Evolutionary conservation across 75 land plant species (phyloP).

Genomic region (Sequoiadendron giganteum): DNA sequence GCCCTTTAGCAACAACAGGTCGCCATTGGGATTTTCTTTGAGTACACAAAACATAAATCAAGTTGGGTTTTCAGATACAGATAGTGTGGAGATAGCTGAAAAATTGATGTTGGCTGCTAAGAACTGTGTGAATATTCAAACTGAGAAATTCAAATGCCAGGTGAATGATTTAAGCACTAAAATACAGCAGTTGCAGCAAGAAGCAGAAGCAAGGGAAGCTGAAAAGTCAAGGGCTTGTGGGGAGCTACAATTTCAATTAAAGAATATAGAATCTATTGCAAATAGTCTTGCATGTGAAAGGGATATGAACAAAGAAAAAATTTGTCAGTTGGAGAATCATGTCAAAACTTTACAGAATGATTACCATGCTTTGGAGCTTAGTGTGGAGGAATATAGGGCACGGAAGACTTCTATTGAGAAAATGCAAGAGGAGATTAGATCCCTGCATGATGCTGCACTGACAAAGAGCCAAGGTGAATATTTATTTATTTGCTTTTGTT

Average conservation of each 20-base stretch:
- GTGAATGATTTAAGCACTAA: conserved; percentile 42
- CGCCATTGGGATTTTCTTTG: neutral
- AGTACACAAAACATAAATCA: neutral
- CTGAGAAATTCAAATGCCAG: conserved; percentile 18
- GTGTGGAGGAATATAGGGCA: conserved; percentile 28
- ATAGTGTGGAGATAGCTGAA: conserved; percentile 19
- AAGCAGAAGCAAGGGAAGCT: conserved; percentile 61
- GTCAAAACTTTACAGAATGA: conserved; percentile 28
- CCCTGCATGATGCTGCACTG: conserved; percentile 36
- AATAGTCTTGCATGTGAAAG: conserved; percentile 28
- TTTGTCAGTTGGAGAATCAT: conserved; percentile 36
- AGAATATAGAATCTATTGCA: conserved; percentile 51
- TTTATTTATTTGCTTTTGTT: neutral
- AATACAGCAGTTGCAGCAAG: conserved; percentile 40
- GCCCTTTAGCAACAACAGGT: neutral
- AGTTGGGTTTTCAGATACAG: neutral
- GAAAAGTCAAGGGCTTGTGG: conserved; percentile 43
- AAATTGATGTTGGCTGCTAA: conserved; percentile 25
- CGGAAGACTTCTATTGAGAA: conserved; percentile 18
- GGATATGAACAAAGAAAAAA: conserved; percentile 29
- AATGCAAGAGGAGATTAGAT: conserved; percentile 32
- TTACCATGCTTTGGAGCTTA: conserved; percentile 25
- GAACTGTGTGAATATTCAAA: conserved; percentile 21
- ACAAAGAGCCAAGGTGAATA: conserved; percentile 70
- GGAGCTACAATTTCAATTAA: conserved; percentile 59